Evolutionary conservation across 2,329 filamentous ascomycete species (phyloP), one percentile per base, ranked within the genome.

Genomic region (Colletotrichum gloeosporioides): DNA sequence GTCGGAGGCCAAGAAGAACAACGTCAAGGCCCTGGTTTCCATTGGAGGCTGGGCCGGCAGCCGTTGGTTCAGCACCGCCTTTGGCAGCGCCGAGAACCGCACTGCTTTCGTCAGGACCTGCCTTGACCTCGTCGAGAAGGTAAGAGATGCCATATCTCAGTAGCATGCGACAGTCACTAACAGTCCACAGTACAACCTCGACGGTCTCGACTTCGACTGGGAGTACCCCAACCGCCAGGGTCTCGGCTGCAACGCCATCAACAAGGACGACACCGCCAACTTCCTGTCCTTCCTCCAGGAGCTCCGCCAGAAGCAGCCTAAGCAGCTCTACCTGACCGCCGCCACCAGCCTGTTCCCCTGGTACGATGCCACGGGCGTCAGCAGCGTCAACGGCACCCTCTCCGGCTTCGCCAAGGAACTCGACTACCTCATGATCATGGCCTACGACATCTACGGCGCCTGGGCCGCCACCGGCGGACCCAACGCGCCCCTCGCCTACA

Each of bases 201-300:
- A 70, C 13, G 68, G 79, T 18, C 61, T 80, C 8, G 79, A 80
- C 68, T 77, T 79, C 12, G 79, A 80, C 67, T 79, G 61, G n/a
- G 79, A 80, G 36, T 80, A 80, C 67, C 78, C 78, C 29, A 74
- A 74, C 74, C 74, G 74, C 36, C 74, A 76, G 59, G 74, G 74
- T 10, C 65, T 76, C 10, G 74, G 74, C 65, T 76, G 74, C 74
- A 76, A 76, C 70, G 31, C 49, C 44, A 76, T 76, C 29, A 73
- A 73, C 59, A 31, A 44, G 55, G 18, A 73, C 49, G 74, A 76
- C 36, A 76, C 74, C 12, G 70, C 74, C 64, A 76, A 76, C 71
- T 76, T 76, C 49, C 44, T 67, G 7, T 9, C 31, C 22, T 76
- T 76, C 70, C 74, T 76, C 18, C 29, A 69, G 44, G 74, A 76